Base-by-base conservation (phyloP, 352 stramenopile genomes). In the Lagenidium giganteum region DNA sequence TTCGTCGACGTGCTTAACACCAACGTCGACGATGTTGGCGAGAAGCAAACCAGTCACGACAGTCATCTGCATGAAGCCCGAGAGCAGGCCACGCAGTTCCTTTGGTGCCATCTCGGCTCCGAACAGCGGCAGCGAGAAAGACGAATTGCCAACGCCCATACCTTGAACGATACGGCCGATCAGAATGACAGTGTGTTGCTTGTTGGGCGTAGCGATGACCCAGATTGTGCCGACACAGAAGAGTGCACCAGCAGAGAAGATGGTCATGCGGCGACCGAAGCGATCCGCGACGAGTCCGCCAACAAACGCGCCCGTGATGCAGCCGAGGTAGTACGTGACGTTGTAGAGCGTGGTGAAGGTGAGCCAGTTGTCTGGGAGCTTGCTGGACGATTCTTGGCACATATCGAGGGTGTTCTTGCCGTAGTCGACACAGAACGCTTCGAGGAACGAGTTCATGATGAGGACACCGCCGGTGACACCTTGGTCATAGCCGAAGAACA, bases 401-500 rank as follows among this genome's bases (percentile, higher is more conserved):
- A 32, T 27, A 25, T 12, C 32, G 1, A 42, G 28, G 13, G 68
- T 55, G 63, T 76, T 75, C 47, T 70, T 64, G 49, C 47, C 58
- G 12, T 53, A 67, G 48, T 54, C 65, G 22, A 62, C 45, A 42
- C 68, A 77, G 21, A 75, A 81, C 18, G 57, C 60, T 14, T 39
- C 23, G 5, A 81, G 48, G 34, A 77, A 81, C 23, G 57, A 69
- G 41, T 63, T 39, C 61, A 72, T 73, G 42, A 72, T 51, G 8
- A 79, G 36, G 25, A 76, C 63, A 40, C 46, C 60, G 26, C 61
- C 54, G 1, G 61, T 75, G 20, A 73, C 61, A 17, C 64, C 67
- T 20, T 69, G 51, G 50, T 67, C 64, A 29, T 73, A 79, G 35
- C 67, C 67, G 32, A 79, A 70, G 51, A 74, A 72, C 24, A 73